Conservation (phyloP, 345 rosid genomes). For the Citrus hindsii region DNA sequence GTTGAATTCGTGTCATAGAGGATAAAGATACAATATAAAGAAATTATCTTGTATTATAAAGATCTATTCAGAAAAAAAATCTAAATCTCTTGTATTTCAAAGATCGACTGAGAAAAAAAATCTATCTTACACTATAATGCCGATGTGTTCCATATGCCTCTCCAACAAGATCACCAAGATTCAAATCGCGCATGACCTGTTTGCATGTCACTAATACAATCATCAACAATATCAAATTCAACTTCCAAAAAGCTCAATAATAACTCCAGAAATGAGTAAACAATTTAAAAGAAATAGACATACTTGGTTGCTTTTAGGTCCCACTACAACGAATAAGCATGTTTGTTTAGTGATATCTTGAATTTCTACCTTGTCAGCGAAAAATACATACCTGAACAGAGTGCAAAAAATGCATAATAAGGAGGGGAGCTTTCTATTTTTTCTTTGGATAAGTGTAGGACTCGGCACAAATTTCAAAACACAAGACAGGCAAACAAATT, state of each 20-base stretch:
- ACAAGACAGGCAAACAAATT: not conserved
- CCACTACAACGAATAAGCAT: constrained; percentile 59
- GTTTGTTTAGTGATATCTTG: constrained; percentile 82
- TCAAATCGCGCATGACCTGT: constrained; percentile 68
- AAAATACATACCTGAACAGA: constrained; percentile 67
- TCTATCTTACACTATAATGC: constrained; percentile 70
- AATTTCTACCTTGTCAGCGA: constrained; percentile 81
- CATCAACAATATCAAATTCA: constrained; percentile 15
- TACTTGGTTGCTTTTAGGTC: constrained; percentile 72
- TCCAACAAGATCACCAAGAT: constrained; percentile 70
- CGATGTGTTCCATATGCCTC: constrained; percentile 72
- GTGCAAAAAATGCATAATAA: not conserved
- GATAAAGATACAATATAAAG: not conserved
- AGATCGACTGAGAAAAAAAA: not conserved
- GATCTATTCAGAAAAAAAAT: not conserved
- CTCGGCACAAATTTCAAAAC: too few species aligned
- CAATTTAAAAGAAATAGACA: constrained; percentile 18
- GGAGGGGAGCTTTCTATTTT: not conserved
- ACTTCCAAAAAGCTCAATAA: constrained; percentile 13
- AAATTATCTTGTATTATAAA: not conserved
- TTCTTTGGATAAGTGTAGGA: not conserved
- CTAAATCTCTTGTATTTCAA: too few species aligned
- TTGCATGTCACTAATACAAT: constrained; percentile 15
- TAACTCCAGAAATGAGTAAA: not conserved
- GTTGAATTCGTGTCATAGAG: not conserved